These are phyloP conservation scores for Holtermanniella nyarrowii DNA, from an alignment of 768 basidiomycete genomes.

Conservation along the genomic window DNA sequence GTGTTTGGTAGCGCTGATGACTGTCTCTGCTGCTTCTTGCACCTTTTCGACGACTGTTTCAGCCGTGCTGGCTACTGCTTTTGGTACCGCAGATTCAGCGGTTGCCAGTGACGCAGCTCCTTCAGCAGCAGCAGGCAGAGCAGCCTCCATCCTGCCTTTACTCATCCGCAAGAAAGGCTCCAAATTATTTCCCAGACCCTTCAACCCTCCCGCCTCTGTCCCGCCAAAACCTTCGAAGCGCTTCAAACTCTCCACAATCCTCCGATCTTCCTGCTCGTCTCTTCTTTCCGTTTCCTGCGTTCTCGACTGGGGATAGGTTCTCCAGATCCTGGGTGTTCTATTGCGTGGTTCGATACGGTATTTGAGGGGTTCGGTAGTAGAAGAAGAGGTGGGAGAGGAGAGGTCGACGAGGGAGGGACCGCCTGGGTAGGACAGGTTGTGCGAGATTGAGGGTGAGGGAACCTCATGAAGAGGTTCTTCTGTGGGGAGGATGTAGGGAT, in stretches of 20 bases:
- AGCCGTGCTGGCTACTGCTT: too few species aligned
- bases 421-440: conserved; percentile 6
- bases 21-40: too few species aligned
- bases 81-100: too few species aligned
- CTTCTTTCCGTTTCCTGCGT: background rate
- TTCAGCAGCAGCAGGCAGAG: too few species aligned
- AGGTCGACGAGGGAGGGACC: conserved; percentile 17
- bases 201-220: background rate
- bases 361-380: background rate
- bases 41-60: too few species aligned
- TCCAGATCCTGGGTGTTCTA: background rate
- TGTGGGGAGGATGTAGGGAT: conserved; percentile 9
- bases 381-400: background rate
- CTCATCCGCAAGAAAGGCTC: too few species aligned
- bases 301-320: background rate
- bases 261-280: background rate
- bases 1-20: too few species aligned
- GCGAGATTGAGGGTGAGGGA: conserved; percentile 7
- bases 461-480: conserved; percentile 14
- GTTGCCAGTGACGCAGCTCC: too few species aligned
- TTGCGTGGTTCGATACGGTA: background rate
- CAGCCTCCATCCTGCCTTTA: too few species aligned
- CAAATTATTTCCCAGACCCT: background rate
- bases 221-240: background rate
- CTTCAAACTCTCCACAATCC: background rate